Conservation (phyloP, 495 filamentous ascomycete genomes). For the Neurospora sp. region DNA sequence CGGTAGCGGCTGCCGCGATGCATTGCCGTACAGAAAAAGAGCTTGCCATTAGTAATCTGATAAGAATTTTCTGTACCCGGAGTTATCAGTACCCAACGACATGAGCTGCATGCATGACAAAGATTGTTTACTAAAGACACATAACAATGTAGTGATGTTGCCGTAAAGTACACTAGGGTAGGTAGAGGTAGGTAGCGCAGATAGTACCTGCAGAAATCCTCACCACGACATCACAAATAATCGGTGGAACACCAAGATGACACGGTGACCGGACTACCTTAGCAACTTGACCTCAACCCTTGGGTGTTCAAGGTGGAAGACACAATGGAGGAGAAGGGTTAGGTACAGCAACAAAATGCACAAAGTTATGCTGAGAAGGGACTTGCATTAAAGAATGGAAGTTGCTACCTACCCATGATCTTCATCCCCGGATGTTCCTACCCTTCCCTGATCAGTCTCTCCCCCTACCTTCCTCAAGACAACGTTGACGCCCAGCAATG, state of each 20-base stretch:
- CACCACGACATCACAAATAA: not conserved
- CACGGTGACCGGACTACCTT: not conserved
- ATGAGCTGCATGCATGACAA: not conserved
- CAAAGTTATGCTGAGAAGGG: no score
- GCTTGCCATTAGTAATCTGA: not conserved
- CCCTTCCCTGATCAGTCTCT: not conserved
- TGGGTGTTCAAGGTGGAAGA: not conserved
- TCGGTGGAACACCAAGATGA: not conserved
- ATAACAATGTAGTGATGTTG: not conserved
- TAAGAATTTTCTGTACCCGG: not conserved
- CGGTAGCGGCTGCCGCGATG: not conserved
- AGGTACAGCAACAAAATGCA: no score
- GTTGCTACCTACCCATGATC: not conserved
- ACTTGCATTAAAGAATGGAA: no score
- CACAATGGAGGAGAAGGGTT: no score
- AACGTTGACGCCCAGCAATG: not conserved
- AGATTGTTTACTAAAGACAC: not conserved
- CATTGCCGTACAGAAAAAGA: not conserved
- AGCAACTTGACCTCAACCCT: not conserved
- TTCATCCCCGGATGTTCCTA: not conserved
- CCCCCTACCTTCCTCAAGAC: not conserved
- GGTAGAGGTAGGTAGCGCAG: not conserved
- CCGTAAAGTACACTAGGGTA: not conserved
- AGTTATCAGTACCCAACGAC: not conserved
- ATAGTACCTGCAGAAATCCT: not conserved